A percentile compares a stretch with the other conserved stretches of the same genome.
Evolutionary conservation across 805 yeast genomes (phyloP).

Genomic region (Blastobotrys attinorum): DNA sequence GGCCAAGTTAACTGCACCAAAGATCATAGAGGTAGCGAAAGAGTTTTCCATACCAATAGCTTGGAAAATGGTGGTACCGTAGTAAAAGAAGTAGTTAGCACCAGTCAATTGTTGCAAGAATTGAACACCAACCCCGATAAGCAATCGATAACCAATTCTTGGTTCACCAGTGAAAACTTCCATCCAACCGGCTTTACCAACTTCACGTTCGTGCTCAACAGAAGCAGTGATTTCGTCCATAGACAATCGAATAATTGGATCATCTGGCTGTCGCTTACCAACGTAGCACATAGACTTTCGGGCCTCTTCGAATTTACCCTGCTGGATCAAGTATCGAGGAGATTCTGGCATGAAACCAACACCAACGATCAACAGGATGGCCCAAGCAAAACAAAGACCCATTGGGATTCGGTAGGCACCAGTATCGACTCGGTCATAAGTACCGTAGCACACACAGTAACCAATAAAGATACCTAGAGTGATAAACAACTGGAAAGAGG

Average conservation of each 20-base stretch:
- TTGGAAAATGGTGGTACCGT: constrained; percentile 50
- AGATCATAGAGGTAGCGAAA: constrained; percentile 45
- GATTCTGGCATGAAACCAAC: constrained; percentile 64
- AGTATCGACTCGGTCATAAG: constrained; percentile 35
- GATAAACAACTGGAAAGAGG: constrained; percentile 64
- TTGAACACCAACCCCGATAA: constrained; percentile 40
- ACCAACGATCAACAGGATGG: constrained; percentile 53
- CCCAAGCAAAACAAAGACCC: constrained; percentile 65
- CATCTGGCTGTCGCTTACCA: constrained; percentile 25
- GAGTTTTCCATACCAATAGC: constrained; percentile 40
- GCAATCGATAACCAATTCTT: constrained; percentile 30
- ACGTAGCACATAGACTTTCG: constrained; percentile 46
- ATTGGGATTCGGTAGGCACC: constrained; percentile 70
- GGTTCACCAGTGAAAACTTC: constrained; percentile 46
- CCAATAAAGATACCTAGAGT: constrained; percentile 72
- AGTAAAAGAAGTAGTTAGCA: constrained; percentile 60
- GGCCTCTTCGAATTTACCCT: constrained; percentile 51
- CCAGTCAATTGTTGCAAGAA: constrained; percentile 58
- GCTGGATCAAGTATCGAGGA: constrained; percentile 62
- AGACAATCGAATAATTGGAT: constrained; percentile 28
- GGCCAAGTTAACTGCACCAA: constrained; percentile 46
- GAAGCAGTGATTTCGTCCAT: constrained; percentile 36
- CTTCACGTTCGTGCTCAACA: constrained; percentile 40
- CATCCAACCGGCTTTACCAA: constrained; percentile 44
- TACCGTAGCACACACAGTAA: constrained; percentile 61